Percentiles rank a stretch among this genome's conserved stretches.
Evolutionary conservation across 2,329 filamentous ascomycete genomes (phyloP).

Genomic region (Byssothecium circinans): DNA sequence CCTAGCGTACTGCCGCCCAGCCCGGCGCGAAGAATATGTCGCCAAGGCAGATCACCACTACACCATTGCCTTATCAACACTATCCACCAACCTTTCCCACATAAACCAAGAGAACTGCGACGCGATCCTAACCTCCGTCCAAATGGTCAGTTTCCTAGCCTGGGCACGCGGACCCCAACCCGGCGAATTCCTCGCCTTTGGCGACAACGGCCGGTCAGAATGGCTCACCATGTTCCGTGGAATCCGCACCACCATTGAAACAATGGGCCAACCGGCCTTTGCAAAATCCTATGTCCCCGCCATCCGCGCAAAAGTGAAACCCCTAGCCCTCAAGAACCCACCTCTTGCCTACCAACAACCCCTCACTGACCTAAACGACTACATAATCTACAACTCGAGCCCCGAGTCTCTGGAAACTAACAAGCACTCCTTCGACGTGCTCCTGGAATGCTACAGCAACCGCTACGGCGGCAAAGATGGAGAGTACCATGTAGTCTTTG

Average conservation of each 20-base stretch:
- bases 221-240: conserved; percentile 38
- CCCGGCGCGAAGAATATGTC: conserved; percentile 18
- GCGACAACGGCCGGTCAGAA: conserved; percentile 25
- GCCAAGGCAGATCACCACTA: conserved; percentile 26
- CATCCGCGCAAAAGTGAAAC: conserved; percentile 9
- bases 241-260: conserved; percentile 24
- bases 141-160: conserved; percentile 28
- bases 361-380: conserved; percentile 19
- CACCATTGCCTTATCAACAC: conserved; percentile 17
- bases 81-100: conserved; percentile 11
- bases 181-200: conserved; percentile 35
- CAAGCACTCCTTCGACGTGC: conserved; percentile 14
- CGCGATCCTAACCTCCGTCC: conserved; percentile 25
- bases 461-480: conserved; percentile 24
- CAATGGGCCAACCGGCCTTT: conserved; percentile 9
- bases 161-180: conserved; percentile 29
- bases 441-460: conserved; percentile 23
- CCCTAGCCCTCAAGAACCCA: conserved; percentile 11
- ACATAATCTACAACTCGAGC: conserved; percentile 9
- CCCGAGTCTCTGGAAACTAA: conserved; percentile 8
- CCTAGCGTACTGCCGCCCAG: conserved; percentile 24
- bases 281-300: conserved; percentile 12
- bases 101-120: conserved; percentile 25
- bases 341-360: conserved; percentile 22
- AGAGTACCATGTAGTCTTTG: conserved; percentile 31